These are phyloP conservation scores for Exophiala calicioides DNA, from an alignment of 2,329 filamentous ascomycete species.

Conservation along the genomic window DNA sequence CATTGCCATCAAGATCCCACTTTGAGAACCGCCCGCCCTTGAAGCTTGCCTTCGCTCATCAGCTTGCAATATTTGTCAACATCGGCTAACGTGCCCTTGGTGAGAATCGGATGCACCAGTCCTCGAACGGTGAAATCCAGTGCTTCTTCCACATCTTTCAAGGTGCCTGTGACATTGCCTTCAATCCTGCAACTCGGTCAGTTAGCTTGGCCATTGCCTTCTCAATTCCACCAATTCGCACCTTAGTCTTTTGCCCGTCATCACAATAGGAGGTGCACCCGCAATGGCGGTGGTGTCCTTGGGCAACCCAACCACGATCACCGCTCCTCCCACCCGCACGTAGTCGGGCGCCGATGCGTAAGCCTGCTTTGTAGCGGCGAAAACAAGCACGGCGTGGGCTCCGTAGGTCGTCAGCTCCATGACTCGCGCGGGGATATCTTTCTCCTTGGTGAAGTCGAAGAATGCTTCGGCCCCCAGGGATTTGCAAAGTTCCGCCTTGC, in stretches of 20 bases:
- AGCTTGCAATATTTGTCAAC: neutral
- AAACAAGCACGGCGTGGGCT: neutral
- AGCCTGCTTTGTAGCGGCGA: neutral
- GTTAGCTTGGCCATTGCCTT: no score
- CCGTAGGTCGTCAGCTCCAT: slow-evolving; percentile 1
- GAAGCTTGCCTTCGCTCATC: neutral
- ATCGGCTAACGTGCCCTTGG: neutral
- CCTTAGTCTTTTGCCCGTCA: slow-evolving; percentile 1
- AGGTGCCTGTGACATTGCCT: slow-evolving; percentile 43
- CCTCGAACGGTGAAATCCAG: slow-evolving; percentile 45
- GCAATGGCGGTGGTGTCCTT: neutral
- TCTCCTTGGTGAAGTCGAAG: slow-evolving; percentile 36
- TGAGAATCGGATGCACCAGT: slow-evolving; percentile 32
- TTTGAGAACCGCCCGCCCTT: neutral
- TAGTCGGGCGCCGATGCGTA: neutral
- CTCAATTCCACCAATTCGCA: no score
- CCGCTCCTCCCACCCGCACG: neutral
- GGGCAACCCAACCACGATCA: neutral
- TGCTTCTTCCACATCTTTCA: slow-evolving; percentile 48
- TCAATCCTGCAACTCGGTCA: no score
- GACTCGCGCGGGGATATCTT: slow-evolving; percentile 14
- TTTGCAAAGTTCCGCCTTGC: slow-evolving; percentile 34
- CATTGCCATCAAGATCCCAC: no score
- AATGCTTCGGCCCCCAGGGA: slow-evolving; percentile 40
- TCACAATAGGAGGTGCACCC: slow-evolving; percentile 18